phyloP scores from a whole-genome alignment of 2,329 filamentous ascomycete genomes.

The Hypoxylon sp. region DNA sequence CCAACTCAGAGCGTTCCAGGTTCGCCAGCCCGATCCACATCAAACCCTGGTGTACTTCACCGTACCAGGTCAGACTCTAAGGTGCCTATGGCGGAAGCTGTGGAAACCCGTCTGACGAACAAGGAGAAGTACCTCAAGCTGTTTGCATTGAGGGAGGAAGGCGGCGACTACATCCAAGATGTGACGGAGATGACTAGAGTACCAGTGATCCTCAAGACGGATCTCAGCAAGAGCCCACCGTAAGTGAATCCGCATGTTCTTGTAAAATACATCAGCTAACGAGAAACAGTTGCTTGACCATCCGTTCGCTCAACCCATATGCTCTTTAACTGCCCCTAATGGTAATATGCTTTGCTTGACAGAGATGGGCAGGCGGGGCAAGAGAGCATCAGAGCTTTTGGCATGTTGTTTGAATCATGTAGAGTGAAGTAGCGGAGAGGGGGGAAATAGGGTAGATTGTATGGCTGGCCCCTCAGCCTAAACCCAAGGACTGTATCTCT shows the following conservation, averaged over 20 bases:
- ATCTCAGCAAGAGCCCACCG: slow-evolving; percentile 98
- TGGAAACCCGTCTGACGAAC: slow-evolving; percentile 85
- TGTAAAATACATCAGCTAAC: slow-evolving; percentile 56
- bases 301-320: slow-evolving; percentile 77
- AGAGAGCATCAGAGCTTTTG: slow-evolving; percentile 28
- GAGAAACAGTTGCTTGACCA: slow-evolving; percentile 72
- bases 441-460: slow-evolving; percentile 52
- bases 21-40: slow-evolving; percentile 84
- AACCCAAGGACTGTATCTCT: slow-evolving; percentile 48
- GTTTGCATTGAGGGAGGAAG: slow-evolving; percentile 91
- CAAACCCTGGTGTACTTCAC: slow-evolving; percentile 78
- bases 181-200: slow-evolving; percentile 98
- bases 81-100: slow-evolving; percentile 80
- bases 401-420: slow-evolving; percentile 41
- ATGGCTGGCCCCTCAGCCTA: slow-evolving; percentile 38
- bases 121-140: slow-evolving; percentile 97
- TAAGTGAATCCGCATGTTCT: slow-evolving; percentile 71
- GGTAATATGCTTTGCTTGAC: slow-evolving; percentile 23
- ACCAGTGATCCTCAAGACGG: slow-evolving; percentile 98
- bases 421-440: slow-evolving; percentile 37
- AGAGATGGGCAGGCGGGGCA: slow-evolving; percentile 29
- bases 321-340: slow-evolving; percentile 57
- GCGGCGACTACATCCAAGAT: slow-evolving; percentile 97
- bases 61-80: slow-evolving; percentile 96
- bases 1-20: slow-evolving; percentile 96